Percentiles rank a stretch among this genome's conserved stretches.
These are phyloP conservation scores for Irpex sp. DNA, from an alignment of 1,284 basidiomycete species.

Conservation along the genomic window DNA sequence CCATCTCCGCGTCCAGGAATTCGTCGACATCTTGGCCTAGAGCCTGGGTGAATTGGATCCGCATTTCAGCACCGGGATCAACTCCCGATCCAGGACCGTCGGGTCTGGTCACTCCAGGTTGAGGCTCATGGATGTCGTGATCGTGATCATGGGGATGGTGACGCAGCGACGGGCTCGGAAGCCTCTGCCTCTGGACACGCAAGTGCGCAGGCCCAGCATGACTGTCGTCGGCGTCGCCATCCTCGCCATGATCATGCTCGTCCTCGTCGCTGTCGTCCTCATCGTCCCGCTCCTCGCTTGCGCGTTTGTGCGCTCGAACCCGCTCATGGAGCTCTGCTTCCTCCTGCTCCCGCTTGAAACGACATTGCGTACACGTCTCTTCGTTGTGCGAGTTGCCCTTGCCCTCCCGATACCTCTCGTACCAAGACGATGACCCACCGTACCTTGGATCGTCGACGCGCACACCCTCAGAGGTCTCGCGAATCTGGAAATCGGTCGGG, in stretches of 20 bases:
- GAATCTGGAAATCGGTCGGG: conserved; percentile 21
- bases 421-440: conserved; percentile 23
- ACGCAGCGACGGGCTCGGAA: not conserved
- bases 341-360: conserved; percentile 10
- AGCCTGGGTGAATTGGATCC: conserved; percentile 5
- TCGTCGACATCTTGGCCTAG: conserved; percentile 24
- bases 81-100: conserved; percentile 5
- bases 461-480: not conserved
- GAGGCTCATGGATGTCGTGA: not conserved
- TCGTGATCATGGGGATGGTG: not conserved
- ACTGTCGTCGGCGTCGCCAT: not conserved
- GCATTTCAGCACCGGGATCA: not conserved
- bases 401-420: conserved; percentile 35
- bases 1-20: conserved; percentile 26
- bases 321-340: not conserved
- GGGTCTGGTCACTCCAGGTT: not conserved
- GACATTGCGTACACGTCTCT: conserved; percentile 34
- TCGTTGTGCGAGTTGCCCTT: conserved; percentile 37
- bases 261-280: conserved; percentile 5
- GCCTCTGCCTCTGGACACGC: not conserved
- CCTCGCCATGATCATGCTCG: conserved; percentile 11
- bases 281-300: not conserved
- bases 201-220: not conserved
- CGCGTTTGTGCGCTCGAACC: not conserved
- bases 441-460: conserved; percentile 7